Evolutionary conservation across 2,329 filamentous ascomycete genomes (phyloP), one percentile per base, ranked within the genome.

Genomic region (Sporothrix inflata): DNA sequence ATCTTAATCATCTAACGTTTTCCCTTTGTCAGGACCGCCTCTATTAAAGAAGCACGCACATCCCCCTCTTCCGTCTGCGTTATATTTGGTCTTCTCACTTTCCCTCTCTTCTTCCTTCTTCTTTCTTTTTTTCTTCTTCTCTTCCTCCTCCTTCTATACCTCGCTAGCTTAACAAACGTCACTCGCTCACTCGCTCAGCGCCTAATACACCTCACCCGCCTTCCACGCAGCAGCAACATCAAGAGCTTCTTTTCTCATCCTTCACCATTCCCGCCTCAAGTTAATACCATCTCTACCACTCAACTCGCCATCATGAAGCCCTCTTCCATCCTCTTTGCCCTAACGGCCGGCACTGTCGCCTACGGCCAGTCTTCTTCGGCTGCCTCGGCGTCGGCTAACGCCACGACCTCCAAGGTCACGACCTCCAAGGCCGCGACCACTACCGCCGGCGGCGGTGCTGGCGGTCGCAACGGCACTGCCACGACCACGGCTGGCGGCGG

Each of bases 251-350:
- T 21, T 5, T 34, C 34, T 55, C 34, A 40, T 9, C 12, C n/a
- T 40, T 38, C 70, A 63, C 55, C 42, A 69, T 27, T 42, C 11
- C 65, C 66, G 42, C 47, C 47, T 49, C 47, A 21, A n/a, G 63
- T 61, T 71, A 45, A 47, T 51, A 24, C 14, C 4, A 14, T 24
- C 27, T 27, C 40, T 11, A 21, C 30, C 9, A 40, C 12, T 19
- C 45, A 24, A 55, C 12, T 19, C 47, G 27, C 45, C 72, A 71
- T 21, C n/a, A 73, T 73, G 72, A 71, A 73, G 72, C 24, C 51
- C 57, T 73, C 72, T 51, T 65, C 70, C 40, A 42, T 71, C 55
- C 27, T 73, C 49, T n/a, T 70, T 38, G 57, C 69, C 60, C 63
- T 71, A 8, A n/a, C 72, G 19, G 69, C 55, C n/a, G 69, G 47